Percentiles rank a stretch among this genome's conserved stretches.
These are phyloP conservation scores for Globisporangium acanthophoron DNA, from an alignment of 352 stramenopile genomes.

Conservation along the genomic window DNA sequence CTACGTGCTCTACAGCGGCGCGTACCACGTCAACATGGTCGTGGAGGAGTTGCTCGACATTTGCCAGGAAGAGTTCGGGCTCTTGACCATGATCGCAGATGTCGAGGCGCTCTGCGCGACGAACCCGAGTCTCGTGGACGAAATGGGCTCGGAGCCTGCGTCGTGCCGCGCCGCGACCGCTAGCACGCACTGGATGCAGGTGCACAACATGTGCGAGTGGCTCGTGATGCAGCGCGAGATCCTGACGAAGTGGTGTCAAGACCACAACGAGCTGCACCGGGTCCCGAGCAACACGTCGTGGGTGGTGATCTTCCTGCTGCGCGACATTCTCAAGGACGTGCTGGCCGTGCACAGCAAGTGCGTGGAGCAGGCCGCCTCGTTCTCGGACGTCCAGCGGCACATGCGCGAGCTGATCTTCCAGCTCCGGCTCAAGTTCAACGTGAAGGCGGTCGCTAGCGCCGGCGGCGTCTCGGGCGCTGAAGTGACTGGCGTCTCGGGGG, in stretches of 20 bases:
- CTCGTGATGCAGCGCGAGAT: conserved; percentile 37
- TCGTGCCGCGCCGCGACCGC: conserved; percentile 1
- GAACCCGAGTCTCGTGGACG: conserved; percentile 15
- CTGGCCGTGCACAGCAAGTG: conserved; percentile 25
- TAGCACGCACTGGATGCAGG: conserved; percentile 31
- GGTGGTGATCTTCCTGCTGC: conserved; percentile 40
- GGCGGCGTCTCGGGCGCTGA: not conserved
- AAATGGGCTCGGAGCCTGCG: conserved; percentile 16
- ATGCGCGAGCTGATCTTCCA: conserved; percentile 43
- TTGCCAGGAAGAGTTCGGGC: conserved; percentile 31
- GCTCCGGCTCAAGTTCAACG: conserved; percentile 45
- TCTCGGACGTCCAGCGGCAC: conserved; percentile 38
- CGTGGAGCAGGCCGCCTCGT: conserved; percentile 18
- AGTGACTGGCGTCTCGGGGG: not conserved
- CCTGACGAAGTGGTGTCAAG: conserved; percentile 32
- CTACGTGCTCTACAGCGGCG: conserved; percentile 36
- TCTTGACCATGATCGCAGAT: conserved; percentile 28
- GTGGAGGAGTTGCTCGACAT: conserved; percentile 39
- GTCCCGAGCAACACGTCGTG: conserved; percentile 28
- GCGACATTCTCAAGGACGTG: conserved; percentile 45
- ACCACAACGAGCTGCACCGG: conserved; percentile 16
- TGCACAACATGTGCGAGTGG: conserved; percentile 38
- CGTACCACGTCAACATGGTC: conserved; percentile 34
- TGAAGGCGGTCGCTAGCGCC: conserved; percentile 17
- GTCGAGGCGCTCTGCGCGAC: conserved; percentile 27